Percentiles rank a stretch among this genome's conserved stretches.
phyloP scores from a whole-genome alignment of 2,329 filamentous ascomycete species.

The Alternaria longipes region DNA sequence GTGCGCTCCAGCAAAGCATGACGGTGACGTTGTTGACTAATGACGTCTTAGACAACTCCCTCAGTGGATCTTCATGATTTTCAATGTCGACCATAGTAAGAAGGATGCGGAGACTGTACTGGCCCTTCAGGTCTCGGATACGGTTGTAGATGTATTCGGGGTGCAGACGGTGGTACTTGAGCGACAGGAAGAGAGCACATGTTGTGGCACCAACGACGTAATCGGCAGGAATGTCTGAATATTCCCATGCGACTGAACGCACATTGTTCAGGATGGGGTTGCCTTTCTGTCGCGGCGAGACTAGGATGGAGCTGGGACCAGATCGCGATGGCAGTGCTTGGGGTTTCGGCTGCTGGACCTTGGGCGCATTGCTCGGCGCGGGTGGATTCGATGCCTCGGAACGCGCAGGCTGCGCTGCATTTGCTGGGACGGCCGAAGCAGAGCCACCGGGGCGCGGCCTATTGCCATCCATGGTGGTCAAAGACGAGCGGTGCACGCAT shows the following conservation, averaged over 20 bases:
- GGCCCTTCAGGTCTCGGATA: slow-evolving; percentile 82
- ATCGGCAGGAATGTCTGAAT: slow-evolving; percentile 94
- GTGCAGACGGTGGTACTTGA: slow-evolving; percentile 97
- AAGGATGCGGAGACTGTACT: slow-evolving; percentile 86
- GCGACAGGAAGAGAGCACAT: slow-evolving; percentile 88
- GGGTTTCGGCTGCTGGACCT: slow-evolving; percentile 85
- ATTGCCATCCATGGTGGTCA: slow-evolving; percentile 47
- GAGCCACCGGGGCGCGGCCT: slow-evolving; percentile 26
- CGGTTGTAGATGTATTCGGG: slow-evolving; percentile 98
- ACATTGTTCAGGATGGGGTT: slow-evolving; percentile 90
- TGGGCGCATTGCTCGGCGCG: slow-evolving; percentile 34
- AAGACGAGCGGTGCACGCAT: slow-evolving; percentile 26
- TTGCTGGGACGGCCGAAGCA: slow-evolving; percentile 13
- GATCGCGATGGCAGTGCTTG: slow-evolving; percentile 77
- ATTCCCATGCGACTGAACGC: slow-evolving; percentile 89
- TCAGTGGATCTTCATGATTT: slow-evolving; percentile 89
- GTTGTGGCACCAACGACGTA: slow-evolving; percentile 88
- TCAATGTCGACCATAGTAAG: slow-evolving; percentile 94
- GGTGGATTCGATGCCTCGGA: slow-evolving; percentile 11
- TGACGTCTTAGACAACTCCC: slow-evolving; percentile 90
- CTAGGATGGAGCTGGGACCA: slow-evolving; percentile 80
- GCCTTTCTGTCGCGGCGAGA: slow-evolving; percentile 91
- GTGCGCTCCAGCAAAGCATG: slow-evolving; percentile 91
- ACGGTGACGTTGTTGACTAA: slow-evolving; percentile 92
- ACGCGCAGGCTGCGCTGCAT: slow-evolving; percentile 13